phyloP scores from a whole-genome alignment of 495 filamentous ascomycete genomes.

The Penicillium canariense region DNA sequence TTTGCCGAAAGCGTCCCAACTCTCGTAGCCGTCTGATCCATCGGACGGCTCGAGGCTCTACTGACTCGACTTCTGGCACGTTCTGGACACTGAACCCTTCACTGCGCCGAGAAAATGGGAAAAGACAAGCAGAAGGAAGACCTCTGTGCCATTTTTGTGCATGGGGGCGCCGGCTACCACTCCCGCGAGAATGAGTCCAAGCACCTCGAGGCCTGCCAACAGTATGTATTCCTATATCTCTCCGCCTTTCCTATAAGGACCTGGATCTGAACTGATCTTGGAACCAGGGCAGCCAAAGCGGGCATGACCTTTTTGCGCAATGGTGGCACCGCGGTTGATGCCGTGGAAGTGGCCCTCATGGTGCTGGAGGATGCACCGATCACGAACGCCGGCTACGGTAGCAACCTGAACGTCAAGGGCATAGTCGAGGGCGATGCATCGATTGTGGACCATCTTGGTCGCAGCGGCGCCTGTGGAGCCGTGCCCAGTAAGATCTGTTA shows the following conservation, averaged over 20 bases:
- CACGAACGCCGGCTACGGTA: slow-evolving; percentile 94
- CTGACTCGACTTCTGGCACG: not conserved
- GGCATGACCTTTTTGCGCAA: slow-evolving; percentile 75
- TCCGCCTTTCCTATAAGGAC: not conserved
- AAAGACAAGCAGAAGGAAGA: slow-evolving; percentile 37
- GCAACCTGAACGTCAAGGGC: slow-evolving; percentile 88
- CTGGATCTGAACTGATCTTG: not conserved
- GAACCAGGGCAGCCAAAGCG: slow-evolving; percentile 67
- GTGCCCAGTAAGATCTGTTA: slow-evolving; percentile 64
- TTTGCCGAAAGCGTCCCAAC: not conserved
- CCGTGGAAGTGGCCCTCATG: slow-evolving; percentile 87
- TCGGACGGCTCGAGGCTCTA: not conserved
- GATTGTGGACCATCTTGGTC: slow-evolving; percentile 83
- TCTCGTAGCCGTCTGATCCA: not conserved
- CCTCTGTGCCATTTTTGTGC: slow-evolving; percentile 79
- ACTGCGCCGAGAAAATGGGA: slow-evolving; percentile 21
- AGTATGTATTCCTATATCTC: slow-evolving; percentile 58
- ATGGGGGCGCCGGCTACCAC: slow-evolving; percentile 96
- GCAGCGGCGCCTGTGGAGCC: slow-evolving; percentile 90
- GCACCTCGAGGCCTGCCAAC: slow-evolving; percentile 80
- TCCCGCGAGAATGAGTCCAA: slow-evolving; percentile 75
- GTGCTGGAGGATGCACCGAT: slow-evolving; percentile 89
- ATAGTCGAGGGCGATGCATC: slow-evolving; percentile 92
- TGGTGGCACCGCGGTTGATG: slow-evolving; percentile 80
- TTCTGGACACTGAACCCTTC: not conserved